phyloP scores from a whole-genome alignment of 2,329 filamentous ascomycete species.

The Neonectria neomacrospora region DNA sequence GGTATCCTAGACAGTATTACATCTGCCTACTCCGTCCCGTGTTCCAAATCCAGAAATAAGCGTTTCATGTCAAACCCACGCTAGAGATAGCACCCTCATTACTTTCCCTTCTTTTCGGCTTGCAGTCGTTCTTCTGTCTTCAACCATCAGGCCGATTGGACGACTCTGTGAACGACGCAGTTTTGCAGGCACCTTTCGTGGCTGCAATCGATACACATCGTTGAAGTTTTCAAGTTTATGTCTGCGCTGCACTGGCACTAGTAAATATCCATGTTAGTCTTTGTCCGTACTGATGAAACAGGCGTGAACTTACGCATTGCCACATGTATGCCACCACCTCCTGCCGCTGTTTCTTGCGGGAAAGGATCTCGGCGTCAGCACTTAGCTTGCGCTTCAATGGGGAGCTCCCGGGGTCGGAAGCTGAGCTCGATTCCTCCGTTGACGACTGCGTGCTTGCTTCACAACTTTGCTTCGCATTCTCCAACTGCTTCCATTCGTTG shows the following conservation, averaged over 20 bases:
- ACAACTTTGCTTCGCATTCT: conserved; percentile 33
- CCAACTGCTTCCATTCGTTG: conserved; percentile 64
- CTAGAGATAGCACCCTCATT: not conserved
- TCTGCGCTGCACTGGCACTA: conserved; percentile 38
- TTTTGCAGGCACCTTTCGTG: conserved; percentile 14
- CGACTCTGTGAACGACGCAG: not conserved
- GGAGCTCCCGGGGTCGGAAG: conserved; percentile 14
- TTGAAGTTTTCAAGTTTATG: conserved; percentile 26
- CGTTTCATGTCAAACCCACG: not conserved
- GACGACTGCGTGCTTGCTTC: conserved; percentile 11
- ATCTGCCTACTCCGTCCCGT: conserved; percentile 3
- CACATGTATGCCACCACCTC: conserved; percentile 42
- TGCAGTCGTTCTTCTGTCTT: not conserved
- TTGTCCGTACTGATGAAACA: not conserved
- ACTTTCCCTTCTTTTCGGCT: not conserved
- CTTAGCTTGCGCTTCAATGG: conserved; percentile 22
- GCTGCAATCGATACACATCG: conserved; percentile 6
- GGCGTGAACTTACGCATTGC: conserved; percentile 45
- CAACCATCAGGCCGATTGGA: not conserved
- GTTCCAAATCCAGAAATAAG: not conserved
- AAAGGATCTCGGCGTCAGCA: conserved; percentile 8
- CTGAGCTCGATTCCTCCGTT: conserved; percentile 13
- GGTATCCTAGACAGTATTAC: conserved; percentile 21
- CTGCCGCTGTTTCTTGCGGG: conserved; percentile 25
- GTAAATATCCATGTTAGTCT: conserved; percentile 20